These are phyloP conservation scores for Pythium grandisporangium DNA, from an alignment of 352 stramenopile genomes.

Conservation along the genomic window DNA sequence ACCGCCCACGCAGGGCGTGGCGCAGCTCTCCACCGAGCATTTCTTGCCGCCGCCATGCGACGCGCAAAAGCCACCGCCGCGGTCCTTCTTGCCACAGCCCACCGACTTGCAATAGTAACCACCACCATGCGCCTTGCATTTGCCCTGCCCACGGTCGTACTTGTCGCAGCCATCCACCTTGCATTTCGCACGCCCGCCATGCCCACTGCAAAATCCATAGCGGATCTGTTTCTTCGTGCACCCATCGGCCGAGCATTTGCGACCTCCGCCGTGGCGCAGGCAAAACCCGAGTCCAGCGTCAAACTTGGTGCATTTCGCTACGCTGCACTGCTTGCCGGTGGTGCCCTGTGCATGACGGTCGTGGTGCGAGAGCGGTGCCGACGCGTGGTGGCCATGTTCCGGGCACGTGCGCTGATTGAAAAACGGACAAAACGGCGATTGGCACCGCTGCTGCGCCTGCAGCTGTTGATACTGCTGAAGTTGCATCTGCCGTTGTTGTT, in stretches of 20 bases:
- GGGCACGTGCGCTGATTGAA: slow-evolving; percentile 67
- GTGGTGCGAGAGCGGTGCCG: slow-evolving; percentile 40
- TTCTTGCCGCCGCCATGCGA: slow-evolving; percentile 76
- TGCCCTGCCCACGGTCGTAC: slow-evolving; percentile 62
- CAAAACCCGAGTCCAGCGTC: slow-evolving; percentile 61
- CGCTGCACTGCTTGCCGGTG: slow-evolving; percentile 53
- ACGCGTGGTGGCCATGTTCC: slow-evolving; percentile 64
- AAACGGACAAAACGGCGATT: slow-evolving; percentile 59
- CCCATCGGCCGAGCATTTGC: slow-evolving; percentile 38
- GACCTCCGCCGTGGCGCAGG: slow-evolving; percentile 60
- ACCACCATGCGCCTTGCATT: slow-evolving; percentile 76
- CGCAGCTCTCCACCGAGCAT: slow-evolving; percentile 61
- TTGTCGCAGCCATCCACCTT: slow-evolving; percentile 70
- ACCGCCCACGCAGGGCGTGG: slow-evolving; percentile 59
- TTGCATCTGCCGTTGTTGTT: slow-evolving; percentile 45
- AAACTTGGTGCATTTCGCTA: slow-evolving; percentile 66
- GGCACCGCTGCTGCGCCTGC: slow-evolving; percentile 57
- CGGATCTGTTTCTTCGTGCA: slow-evolving; percentile 74
- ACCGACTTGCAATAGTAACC: slow-evolving; percentile 73
- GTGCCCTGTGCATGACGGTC: slow-evolving; percentile 45
- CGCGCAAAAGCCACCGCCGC: slow-evolving; percentile 70
- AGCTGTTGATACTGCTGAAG: slow-evolving; percentile 52
- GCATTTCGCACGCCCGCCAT: slow-evolving; percentile 63
- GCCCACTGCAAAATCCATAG: slow-evolving; percentile 64
- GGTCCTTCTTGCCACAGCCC: slow-evolving; percentile 77